phyloP scores from a whole-genome alignment of 768 basidiomycete genomes.

The Boletellus ananiceps region DNA sequence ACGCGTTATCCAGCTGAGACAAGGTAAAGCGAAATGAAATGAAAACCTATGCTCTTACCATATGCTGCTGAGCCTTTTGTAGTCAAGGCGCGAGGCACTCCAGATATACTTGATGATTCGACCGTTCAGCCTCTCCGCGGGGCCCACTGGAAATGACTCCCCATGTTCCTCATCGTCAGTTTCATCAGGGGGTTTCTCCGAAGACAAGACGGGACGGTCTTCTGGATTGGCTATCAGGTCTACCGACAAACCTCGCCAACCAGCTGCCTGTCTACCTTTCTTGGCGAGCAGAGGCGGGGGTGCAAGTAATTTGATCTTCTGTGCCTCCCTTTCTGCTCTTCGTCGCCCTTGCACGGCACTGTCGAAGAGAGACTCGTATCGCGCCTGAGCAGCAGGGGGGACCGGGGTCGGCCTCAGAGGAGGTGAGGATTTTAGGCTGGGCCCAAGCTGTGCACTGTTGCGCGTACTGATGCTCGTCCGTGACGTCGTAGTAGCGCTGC shows the following conservation, averaged over 20 bases:
- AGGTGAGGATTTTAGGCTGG: slow-evolving; percentile 24
- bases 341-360: slow-evolving; percentile 52
- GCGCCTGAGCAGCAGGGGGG: slow-evolving; percentile 54
- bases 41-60: slow-evolving; percentile 45
- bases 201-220: slow-evolving; percentile 22
- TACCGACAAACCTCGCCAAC: slow-evolving; percentile 71
- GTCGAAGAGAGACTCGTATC: slow-evolving; percentile 66
- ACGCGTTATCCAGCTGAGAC: not conserved
- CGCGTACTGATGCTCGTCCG: slow-evolving; percentile 37
- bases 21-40: not conserved
- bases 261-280: slow-evolving; percentile 53
- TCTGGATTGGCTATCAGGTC: slow-evolving; percentile 53
- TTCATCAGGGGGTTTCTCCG: slow-evolving; percentile 11
- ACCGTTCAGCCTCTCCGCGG: slow-evolving; percentile 52
- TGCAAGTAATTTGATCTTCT: slow-evolving; percentile 26
- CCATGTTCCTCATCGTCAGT: slow-evolving; percentile 29
- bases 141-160: slow-evolving; percentile 22
- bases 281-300: slow-evolving; percentile 37
- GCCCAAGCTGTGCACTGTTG: slow-evolving; percentile 23
- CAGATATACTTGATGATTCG: slow-evolving; percentile 56
- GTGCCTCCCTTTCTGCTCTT: slow-evolving; percentile 32
- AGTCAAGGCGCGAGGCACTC: slow-evolving; percentile 54
- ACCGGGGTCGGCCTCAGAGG: slow-evolving; percentile 59
- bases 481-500: slow-evolving; percentile 37
- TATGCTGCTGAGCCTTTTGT: slow-evolving; percentile 51